phyloP scores from a whole-genome alignment of 106 monocot species.

The Chionographis japonica region DNA sequence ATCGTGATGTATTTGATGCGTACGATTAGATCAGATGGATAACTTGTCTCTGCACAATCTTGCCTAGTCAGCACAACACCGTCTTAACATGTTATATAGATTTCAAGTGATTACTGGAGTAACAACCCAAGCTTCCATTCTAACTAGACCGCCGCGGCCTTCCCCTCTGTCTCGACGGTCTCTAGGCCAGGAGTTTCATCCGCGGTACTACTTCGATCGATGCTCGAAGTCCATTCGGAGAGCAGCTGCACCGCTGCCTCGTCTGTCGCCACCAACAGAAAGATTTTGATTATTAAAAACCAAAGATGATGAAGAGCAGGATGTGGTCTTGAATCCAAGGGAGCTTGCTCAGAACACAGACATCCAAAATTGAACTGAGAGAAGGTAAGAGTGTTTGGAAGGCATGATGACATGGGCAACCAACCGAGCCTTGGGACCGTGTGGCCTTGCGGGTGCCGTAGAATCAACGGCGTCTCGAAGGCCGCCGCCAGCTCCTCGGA shows the following conservation, averaged over 20 bases:
- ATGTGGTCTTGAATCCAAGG: neutral
- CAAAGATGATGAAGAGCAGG: neutral
- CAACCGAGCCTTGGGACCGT: slow-evolving; percentile 65
- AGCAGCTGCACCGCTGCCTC: slow-evolving; percentile 13
- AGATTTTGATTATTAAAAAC: neutral
- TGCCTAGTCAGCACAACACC: too few species aligned
- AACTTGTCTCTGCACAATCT: too few species aligned
- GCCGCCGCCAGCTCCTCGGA: slow-evolving; percentile 56
- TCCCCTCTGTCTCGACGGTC: neutral
- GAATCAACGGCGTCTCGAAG: slow-evolving; percentile 42
- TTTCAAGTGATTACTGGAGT: too few species aligned
- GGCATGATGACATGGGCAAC: neutral
- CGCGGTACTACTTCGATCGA: neutral
- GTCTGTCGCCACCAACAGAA: slow-evolving; percentile 8
- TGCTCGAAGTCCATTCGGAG: slow-evolving; percentile 16
- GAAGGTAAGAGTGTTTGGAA: too few species aligned
- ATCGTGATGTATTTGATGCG: too few species aligned
- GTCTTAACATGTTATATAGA: too few species aligned
- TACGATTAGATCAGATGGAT: too few species aligned
- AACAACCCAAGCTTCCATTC: too few species aligned
- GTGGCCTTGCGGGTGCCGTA: slow-evolving; percentile 70
- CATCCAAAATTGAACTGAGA: neutral
- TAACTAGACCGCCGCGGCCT: too few species aligned
- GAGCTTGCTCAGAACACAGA: neutral
- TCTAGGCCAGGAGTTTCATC: neutral